These are phyloP conservation scores for Hortiboletus campestris DNA, from an alignment of 768 basidiomycete genomes.

Conservation along the genomic window DNA sequence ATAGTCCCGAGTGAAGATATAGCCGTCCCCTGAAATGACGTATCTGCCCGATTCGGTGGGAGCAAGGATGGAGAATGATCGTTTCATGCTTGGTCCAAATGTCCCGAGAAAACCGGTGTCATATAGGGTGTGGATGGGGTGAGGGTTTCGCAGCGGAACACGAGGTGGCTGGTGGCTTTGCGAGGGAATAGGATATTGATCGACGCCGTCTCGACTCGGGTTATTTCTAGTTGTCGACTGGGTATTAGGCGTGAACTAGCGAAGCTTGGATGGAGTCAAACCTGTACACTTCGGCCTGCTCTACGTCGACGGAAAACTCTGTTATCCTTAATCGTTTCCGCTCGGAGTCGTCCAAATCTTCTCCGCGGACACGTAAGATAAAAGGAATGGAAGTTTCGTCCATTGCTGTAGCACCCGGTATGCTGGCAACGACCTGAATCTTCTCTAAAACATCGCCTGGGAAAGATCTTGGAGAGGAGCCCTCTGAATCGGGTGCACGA, in stretches of 20 bases:
- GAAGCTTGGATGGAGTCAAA: slow-evolving; percentile 31
- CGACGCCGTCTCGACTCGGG: slow-evolving; percentile 40
- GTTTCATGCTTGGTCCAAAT: slow-evolving; percentile 27
- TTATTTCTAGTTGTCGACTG: slow-evolving; percentile 35
- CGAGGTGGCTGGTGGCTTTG: slow-evolving; percentile 61
- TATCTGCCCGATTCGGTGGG: slow-evolving; percentile 45
- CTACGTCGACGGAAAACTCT: slow-evolving; percentile 53
- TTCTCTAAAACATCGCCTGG: slow-evolving; percentile 56
- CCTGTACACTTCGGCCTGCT: slow-evolving; percentile 69
- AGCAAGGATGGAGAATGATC: slow-evolving; percentile 50
- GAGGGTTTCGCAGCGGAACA: slow-evolving; percentile 51
- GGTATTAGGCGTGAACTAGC: slow-evolving; percentile 7
- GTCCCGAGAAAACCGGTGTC: slow-evolving; percentile 41
- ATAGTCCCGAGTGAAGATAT: slow-evolving; percentile 41
- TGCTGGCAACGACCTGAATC: slow-evolving; percentile 61
- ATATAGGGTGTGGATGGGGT: slow-evolving; percentile 48
- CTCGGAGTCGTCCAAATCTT: slow-evolving; percentile 45
- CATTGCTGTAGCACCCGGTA: slow-evolving; percentile 54
- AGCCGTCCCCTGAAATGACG: slow-evolving; percentile 47
- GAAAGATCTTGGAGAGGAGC: slow-evolving; percentile 32
- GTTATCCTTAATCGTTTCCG: slow-evolving; percentile 56
- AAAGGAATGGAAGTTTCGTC: slow-evolving; percentile 51
- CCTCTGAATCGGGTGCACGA: slow-evolving; percentile 15
- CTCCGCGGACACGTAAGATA: slow-evolving; percentile 57
- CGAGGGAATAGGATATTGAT: slow-evolving; percentile 57